phyloP scores from a whole-genome alignment of 352 stramenopile genomes.

The Globisporangium solare region DNA sequence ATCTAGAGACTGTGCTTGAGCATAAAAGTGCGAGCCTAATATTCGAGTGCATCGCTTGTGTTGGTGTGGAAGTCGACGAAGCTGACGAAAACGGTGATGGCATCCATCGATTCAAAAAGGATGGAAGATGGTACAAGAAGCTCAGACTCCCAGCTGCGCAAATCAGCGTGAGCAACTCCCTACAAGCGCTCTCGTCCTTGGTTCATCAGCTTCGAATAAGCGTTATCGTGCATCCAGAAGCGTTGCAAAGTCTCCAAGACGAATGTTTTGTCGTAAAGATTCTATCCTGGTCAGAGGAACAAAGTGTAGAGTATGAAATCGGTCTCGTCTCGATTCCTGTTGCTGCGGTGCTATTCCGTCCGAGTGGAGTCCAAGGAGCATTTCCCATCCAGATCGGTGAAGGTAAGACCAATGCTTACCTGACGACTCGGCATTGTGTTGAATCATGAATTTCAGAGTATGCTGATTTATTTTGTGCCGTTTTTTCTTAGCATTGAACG shows the following conservation, averaged over 20 bases:
- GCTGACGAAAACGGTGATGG: neutral
- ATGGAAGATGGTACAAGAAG: conserved; percentile 9
- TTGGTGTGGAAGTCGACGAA: conserved; percentile 9
- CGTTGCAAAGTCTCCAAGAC: conserved; percentile 15
- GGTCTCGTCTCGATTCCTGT: conserved; percentile 25
- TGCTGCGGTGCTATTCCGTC: conserved; percentile 32
- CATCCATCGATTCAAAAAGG: conserved; percentile 1
- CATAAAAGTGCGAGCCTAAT: neutral
- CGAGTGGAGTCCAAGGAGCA: conserved; percentile 32
- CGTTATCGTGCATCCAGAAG: conserved; percentile 16
- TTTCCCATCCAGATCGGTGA: conserved; percentile 28
- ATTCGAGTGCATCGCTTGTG: conserved; percentile 5
- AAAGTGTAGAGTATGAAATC: conserved; percentile 14
- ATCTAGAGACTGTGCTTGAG: conserved; percentile 7
- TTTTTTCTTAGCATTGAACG: conserved; percentile 1
- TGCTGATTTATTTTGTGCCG: conserved; percentile 1
- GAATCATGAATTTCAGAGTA: neutral
- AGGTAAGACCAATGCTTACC: conserved; percentile 16
- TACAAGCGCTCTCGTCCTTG: conserved; percentile 5
- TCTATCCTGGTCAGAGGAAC: conserved; percentile 9
- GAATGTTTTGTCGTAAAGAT: conserved; percentile 12
- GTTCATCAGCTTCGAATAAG: neutral
- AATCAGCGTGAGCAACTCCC: conserved; percentile 1
- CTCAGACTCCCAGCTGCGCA: neutral
- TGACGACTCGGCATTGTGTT: no score